Base-by-base conservation (phyloP, 164 flowering plant genomes). In the Malania oleifera region DNA sequence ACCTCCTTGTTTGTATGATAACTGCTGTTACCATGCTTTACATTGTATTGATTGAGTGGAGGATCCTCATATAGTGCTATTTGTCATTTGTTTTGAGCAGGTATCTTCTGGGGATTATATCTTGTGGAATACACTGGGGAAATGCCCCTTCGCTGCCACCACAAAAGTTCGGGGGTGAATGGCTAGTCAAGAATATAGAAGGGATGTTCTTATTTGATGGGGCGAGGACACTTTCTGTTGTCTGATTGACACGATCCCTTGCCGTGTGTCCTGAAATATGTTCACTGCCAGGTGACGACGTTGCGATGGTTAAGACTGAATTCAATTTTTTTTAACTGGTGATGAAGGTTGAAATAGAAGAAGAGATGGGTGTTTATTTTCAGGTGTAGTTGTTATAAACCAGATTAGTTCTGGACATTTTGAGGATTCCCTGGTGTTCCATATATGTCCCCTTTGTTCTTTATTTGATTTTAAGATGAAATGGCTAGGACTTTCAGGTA, bases 71-170 rank as follows among this genome's bases (percentile, higher is more conserved):
- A 48, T 40, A 0, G 0, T 22, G 27, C 26, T 23, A 12, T 39
- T 20, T 24, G 5, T 52, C 54, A 5, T 39, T 50, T 43, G 54
- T 8, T 35, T 56, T 26, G 19, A 20, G 60, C 77, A 91, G 98
- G 95, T 78, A 44, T 44, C 76, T 19, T 80, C 96, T 31, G 98
- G 99, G 65, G 98, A 89, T 50, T 89, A 95, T 68, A 89, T 95
- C 41, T 70, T 95, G 80, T 95, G 99, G 98, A 95, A 88, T 64
- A 95, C 99, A n/a, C 73, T 95, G 60, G 98, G 98, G 17, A 87
- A 74, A 73, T 91, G 96, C 66, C 97, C 99, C 11, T 75, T 71
- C 59, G 96, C 76, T 60, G 95, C 83, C 15, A 51, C 73, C 13
- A 39, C 73, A 46, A 69, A 67, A 69, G 64, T 15, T 64, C 58